A percentile compares a stretch with the other conserved stretches of the same genome.
Evolutionary conservation across 106 monocot genomes (phyloP).

Genomic region (Hemerocallis citrina): DNA sequence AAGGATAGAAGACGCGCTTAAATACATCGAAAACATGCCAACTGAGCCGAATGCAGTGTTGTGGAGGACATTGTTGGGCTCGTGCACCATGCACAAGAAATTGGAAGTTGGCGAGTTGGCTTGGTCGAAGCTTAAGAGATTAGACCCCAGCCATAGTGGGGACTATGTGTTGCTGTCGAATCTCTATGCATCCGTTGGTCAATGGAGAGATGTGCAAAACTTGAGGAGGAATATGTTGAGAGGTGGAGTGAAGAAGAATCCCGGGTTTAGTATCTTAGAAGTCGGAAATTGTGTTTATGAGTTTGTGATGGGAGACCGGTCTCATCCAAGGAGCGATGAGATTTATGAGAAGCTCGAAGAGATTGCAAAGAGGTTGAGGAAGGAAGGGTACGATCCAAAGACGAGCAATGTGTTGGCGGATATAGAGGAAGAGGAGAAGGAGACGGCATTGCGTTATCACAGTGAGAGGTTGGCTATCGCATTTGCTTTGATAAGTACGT

Average conservation of each 20-base stretch:
- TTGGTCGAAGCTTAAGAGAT: conserved; percentile 32
- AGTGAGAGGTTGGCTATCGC: conserved; percentile 65
- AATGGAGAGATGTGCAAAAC: conserved; percentile 52
- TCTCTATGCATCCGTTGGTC: conserved; percentile 39
- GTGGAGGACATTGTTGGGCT: conserved; percentile 78
- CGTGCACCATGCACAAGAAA: conserved; percentile 67
- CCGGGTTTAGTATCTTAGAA: conserved; percentile 66
- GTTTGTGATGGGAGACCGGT: conserved; percentile 55
- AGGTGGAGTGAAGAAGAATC: conserved; percentile 60
- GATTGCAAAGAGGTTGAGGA: conserved; percentile 31
- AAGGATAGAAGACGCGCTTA: conserved; percentile 46
- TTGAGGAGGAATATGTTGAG: conserved; percentile 56
- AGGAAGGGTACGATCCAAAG: conserved; percentile 34
- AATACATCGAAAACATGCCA: conserved; percentile 55
- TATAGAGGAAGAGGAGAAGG: conserved; percentile 67
- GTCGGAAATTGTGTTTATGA: conserved; percentile 34
- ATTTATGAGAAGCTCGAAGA: conserved; percentile 51
- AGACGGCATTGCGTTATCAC: conserved; percentile 41
- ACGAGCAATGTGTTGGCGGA: conserved; percentile 44
- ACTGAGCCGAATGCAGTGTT: conserved; percentile 59
- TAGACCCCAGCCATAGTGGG: conserved; percentile 80
- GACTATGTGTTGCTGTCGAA: conserved; percentile 83
- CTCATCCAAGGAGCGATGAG: conserved; percentile 30
- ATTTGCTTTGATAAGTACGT: conserved; percentile 36
- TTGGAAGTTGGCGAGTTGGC: conserved; percentile 42